Base-by-base conservation (phyloP, 139 green algal species). In the Chlorella sp. region DNA sequence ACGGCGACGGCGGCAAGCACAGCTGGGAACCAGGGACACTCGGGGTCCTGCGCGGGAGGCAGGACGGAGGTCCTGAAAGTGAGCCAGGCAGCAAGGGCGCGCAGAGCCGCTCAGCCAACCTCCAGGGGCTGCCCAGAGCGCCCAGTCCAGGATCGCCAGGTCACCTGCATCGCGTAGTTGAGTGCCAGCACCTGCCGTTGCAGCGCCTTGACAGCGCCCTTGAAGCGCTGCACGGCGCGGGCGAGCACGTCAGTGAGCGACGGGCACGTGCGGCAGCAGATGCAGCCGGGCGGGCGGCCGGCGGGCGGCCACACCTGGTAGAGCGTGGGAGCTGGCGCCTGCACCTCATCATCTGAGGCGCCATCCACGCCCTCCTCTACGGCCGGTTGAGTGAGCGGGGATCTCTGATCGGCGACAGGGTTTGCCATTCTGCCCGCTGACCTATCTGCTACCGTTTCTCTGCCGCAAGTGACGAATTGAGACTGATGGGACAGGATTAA, bases 171-270 rank as follows among this genome's bases (percentile, higher is more conserved):
- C 23, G 77, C 74, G 43, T 82, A 84, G 68, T 87, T 73, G 15
- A 83, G 60, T 0, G 73, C 77, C 0, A 71, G 43, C 33, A 87
- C 71, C 51, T 85, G 67, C 2, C 43, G 80, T 59, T 88, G 87
- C 4, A 88, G 64, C 9, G 36, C 43, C 59, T 84, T 84, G 46
- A 79, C 83, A 0, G 56, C 50, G 0, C 9, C 40, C 65, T 87
- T 80, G 42, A 84, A 72, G 17, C 46, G 40, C 25, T 40, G 5
- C 25, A 8, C 3, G 23, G 56, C 56, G 56, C 56, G 19, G 21
- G n/a, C 21, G 56, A 43, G 5, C 29, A 43, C 5, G 58, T 72
- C 17, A 72, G 43, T 33, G 5, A n/a, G 23, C 53, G 53, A 25
- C 35, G 53, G 23, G 21, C 23, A 31, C 15, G 9, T n/a, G 12